Evolutionary conservation across 306 rosid genomes (phyloP).

Genomic region (Mimosa bimucronata): DNA sequence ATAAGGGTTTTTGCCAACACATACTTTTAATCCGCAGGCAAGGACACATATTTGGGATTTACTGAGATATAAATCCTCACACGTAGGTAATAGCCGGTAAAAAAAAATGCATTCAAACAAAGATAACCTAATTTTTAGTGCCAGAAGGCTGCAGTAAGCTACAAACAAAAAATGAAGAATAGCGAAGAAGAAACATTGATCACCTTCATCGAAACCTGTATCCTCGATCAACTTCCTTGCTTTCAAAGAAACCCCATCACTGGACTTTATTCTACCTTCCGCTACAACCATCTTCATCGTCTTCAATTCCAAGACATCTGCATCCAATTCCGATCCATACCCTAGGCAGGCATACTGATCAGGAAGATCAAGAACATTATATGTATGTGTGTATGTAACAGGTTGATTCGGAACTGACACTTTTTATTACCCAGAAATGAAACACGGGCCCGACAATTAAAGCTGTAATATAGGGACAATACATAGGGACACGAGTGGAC

Average conservation of each 20-base stretch:
- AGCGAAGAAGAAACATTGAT: constrained; percentile 27
- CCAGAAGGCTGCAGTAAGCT: constrained; percentile 22
- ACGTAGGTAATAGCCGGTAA: not conserved
- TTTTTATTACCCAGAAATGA: not conserved
- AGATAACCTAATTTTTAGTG: constrained; percentile 31
- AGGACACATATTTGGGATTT: not conserved
- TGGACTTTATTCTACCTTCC: constrained; percentile 22
- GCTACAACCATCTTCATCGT: constrained; percentile 28
- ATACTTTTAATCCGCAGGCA: not conserved
- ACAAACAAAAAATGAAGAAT: constrained; percentile 12
- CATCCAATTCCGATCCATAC: too few species aligned
- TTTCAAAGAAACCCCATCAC: constrained; percentile 28
- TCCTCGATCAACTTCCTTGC: not conserved
- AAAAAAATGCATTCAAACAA: not conserved
- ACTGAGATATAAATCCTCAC: not conserved
- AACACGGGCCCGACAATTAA: not conserved
- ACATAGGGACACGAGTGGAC: constrained; percentile 10
- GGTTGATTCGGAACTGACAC: not conserved
- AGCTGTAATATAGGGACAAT: constrained; percentile 23
- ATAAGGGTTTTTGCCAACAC: not conserved
- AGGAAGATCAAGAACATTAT: not conserved
- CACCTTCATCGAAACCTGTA: constrained; percentile 34
- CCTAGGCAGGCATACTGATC: not conserved
- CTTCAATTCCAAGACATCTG: constrained; percentile 2
- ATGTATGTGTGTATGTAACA: not conserved